These are phyloP conservation scores for Papilionanthe hybrid DNA, from an alignment of 116 monocot genomes.

Conservation along the genomic window DNA sequence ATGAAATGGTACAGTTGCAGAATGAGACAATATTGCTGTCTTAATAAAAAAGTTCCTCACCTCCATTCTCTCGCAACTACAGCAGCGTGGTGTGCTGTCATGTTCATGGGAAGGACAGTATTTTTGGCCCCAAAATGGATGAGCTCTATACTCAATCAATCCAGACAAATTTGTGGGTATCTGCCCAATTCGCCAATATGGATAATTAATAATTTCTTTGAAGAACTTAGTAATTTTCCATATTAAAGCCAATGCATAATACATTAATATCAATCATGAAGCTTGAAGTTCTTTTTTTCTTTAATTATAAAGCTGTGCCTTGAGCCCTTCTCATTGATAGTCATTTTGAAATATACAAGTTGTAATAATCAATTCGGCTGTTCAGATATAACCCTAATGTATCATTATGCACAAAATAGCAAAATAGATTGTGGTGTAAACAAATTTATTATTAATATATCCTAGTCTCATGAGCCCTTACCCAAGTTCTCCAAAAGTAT, in stretches of 20 bases:
- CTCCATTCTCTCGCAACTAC: conserved; percentile 96
- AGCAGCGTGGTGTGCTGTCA: conserved; percentile 80
- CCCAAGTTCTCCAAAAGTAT: too few species aligned
- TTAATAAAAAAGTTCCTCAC: conserved; percentile 15
- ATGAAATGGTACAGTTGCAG: not conserved
- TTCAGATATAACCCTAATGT: not conserved
- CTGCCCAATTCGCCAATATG: conserved; percentile 28
- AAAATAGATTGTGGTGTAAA: not conserved
- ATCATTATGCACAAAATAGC: not conserved
- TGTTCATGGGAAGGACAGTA: conserved; percentile 91
- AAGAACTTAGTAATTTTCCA: not conserved
- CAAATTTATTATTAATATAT: not conserved
- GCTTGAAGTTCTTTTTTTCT: not conserved
- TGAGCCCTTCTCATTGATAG: not conserved
- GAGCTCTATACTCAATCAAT: conserved; percentile 83
- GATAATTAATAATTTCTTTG: not conserved
- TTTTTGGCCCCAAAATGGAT: conserved; percentile 93
- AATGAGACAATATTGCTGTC: not conserved
- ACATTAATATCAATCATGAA: not conserved
- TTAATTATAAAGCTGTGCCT: not conserved
- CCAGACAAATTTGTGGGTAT: conserved; percentile 80
- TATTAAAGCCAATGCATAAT: not conserved
- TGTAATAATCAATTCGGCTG: not conserved
- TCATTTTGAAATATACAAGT: not conserved
- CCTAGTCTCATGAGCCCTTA: too few species aligned